Evolutionary conservation across 495 filamentous ascomycete species (phyloP).

Genomic region (Trichoderma virens): DNA sequence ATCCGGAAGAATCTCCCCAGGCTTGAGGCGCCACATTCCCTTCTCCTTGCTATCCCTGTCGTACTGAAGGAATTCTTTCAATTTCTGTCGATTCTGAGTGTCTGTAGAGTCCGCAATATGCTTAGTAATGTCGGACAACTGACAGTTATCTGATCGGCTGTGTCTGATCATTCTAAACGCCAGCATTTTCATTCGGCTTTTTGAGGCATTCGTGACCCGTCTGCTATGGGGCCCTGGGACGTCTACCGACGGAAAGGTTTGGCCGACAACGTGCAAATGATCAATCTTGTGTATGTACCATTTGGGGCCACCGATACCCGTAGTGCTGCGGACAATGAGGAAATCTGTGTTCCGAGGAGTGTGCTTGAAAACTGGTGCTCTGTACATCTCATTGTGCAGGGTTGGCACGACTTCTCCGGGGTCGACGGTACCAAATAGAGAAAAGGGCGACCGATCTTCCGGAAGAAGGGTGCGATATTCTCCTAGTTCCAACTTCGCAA

Average conservation of each 20-base stretch:
- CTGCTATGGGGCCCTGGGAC: slow-evolving; percentile 89
- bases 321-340: slow-evolving; percentile 72
- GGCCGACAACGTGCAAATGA: slow-evolving; percentile 80
- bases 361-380: slow-evolving; percentile 88
- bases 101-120: slow-evolving; percentile 88
- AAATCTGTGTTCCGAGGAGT: slow-evolving; percentile 73
- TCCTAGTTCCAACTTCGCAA: slow-evolving; percentile 54
- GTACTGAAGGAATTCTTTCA: slow-evolving; percentile 92
- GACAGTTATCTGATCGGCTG: slow-evolving; percentile 56
- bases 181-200: slow-evolving; percentile 93
- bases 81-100: slow-evolving; percentile 89
- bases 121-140: slow-evolving; percentile 69
- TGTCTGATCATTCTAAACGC: slow-evolving; percentile 70
- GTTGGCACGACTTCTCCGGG: slow-evolving; percentile 83
- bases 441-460: slow-evolving; percentile 92
- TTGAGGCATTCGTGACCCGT: slow-evolving; percentile 87
- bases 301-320: slow-evolving; percentile 58
- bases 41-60: slow-evolving; percentile 66
- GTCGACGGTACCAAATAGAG: slow-evolving; percentile 86
- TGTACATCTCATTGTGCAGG: slow-evolving; percentile 90
- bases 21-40: slow-evolving; percentile 60
- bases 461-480: slow-evolving; percentile 80
- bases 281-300: slow-evolving; percentile 85
- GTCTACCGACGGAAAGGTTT: slow-evolving; percentile 83
- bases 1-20: slow-evolving; percentile 65